Evolutionary conservation across 1,284 basidiomycete species (phyloP).

Genomic region (Trametes hirsuta): DNA sequence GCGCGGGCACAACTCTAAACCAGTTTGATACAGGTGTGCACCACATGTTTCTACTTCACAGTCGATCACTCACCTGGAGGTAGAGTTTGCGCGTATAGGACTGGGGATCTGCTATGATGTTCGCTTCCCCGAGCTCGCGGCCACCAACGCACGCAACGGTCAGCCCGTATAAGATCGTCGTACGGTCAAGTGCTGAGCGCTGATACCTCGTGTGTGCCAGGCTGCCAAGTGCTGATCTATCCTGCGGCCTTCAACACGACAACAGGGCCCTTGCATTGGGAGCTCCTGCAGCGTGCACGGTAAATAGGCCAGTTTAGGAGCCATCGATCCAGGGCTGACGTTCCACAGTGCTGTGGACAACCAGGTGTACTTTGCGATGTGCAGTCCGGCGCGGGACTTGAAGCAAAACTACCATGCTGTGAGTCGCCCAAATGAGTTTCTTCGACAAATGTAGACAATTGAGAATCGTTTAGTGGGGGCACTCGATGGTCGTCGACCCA

Average conservation of each 20-base stretch:
- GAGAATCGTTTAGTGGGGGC: constrained; percentile 71
- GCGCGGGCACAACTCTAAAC: constrained; percentile 77
- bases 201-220: constrained; percentile 42
- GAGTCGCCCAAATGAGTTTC: constrained; percentile 34
- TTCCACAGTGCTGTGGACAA: constrained; percentile 86
- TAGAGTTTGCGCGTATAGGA: constrained; percentile 88
- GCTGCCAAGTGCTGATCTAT: constrained; percentile 90
- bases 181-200: background rate
- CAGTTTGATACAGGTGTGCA: constrained; percentile 85
- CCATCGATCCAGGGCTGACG: background rate
- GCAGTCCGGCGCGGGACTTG: constrained; percentile 90
- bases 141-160: constrained; percentile 90
- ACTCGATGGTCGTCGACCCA: constrained; percentile 89
- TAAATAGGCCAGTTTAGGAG: constrained; percentile 35
- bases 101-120: constrained; percentile 92
- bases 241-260: constrained; percentile 90
- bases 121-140: constrained; percentile 94
- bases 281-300: constrained; percentile 87
- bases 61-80: background rate
- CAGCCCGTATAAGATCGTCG: constrained; percentile 12
- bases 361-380: constrained; percentile 94
- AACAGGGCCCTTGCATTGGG: constrained; percentile 97
- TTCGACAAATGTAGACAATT: background rate
- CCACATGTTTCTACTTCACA: background rate
- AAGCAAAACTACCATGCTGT: constrained; percentile 87